Evolutionary conservation across 176 grass and related monocot species (phyloP).

Genomic region (Oryza australiensis): DNA sequence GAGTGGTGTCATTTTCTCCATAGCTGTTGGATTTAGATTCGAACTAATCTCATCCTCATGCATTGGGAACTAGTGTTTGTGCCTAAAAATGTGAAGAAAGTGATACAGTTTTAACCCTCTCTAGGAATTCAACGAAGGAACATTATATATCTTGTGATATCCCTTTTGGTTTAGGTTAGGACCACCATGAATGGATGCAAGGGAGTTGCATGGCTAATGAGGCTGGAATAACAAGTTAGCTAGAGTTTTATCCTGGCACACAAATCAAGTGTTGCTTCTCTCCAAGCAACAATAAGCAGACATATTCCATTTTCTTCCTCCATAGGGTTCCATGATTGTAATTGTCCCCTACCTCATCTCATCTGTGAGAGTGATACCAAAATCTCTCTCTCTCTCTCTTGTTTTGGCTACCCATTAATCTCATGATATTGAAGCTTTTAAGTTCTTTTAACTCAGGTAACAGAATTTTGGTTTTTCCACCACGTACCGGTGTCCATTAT

Average conservation of each 20-base stretch:
- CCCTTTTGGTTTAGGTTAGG: slow-evolving; percentile 7
- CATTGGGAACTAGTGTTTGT: neutral
- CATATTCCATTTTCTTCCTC: slow-evolving; percentile 27
- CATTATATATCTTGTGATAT: neutral
- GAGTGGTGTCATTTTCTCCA: slow-evolving; percentile 18
- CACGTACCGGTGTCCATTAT: too few species aligned
- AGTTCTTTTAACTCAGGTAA: neutral
- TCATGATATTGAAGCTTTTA: neutral
- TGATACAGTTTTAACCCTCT: neutral
- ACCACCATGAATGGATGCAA: slow-evolving; percentile 6
- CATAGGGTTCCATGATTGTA: slow-evolving; percentile 3
- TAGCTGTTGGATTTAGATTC: slow-evolving; percentile 34
- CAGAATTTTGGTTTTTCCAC: neutral
- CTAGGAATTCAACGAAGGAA: neutral
- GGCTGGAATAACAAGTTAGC: neutral
- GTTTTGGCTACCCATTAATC: neutral
- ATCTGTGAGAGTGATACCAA: neutral
- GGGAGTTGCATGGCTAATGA: neutral
- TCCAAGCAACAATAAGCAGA: slow-evolving; percentile 23
- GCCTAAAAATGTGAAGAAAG: slow-evolving; percentile 1
- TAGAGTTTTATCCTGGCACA: slow-evolving; percentile 21
- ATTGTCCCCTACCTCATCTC: neutral
- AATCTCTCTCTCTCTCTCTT: neutral
- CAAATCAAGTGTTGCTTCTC: slow-evolving; percentile 29
- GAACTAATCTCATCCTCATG: slow-evolving; percentile 32